Evolutionary conservation across 305 asterid genomes (phyloP), one percentile per base, ranked within the genome.

Genomic region (Rubia balearica): DNA sequence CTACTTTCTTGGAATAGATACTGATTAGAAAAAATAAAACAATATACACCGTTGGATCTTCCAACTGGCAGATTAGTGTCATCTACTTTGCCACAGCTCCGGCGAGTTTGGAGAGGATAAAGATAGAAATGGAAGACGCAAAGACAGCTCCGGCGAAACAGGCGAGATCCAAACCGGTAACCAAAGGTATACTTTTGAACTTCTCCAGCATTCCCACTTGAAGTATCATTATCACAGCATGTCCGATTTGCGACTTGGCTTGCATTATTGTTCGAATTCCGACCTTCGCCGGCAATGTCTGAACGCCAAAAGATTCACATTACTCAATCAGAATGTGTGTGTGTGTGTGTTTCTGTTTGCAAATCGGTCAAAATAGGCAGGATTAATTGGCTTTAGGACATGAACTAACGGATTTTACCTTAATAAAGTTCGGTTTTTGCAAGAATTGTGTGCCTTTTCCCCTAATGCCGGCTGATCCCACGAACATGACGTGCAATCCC

Each of bases 241-340:
- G 93, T 66, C 97, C 97, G 61, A 90, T 88, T 80, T 85, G 90
- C 59, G 92, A 81, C 82, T 92, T 92, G 0, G 95, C 96, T 76
- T 90, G 87, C 78, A 85, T 79, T 0, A 87, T 83, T 45, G 94
- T 80, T 19, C 77, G 83, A 68, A 81, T 83, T 76, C 90, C 88
- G 59, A 85, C 67, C 85, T 78, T 73, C n/a, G 86, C 79, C 1
- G 81, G 78, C 19, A 87, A 64, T 70, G 77, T 81, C 91, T 88
- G 87, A 71, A 71, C 77, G 22, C 61, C 13, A 12, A 67, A 27
- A 53, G 9, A 56, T 14, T 22, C 42, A 13, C 63, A 60, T 40
- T 40, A 30, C 16, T 12, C 12, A 36, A 14, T 8, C 19, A 8
- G 19, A 2, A 11, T 3, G 14, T 4, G 12, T 36, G n/a, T 24